A percentile compares a stretch with the other conserved stretches of the same genome.
Conservation (phyloP, 768 basidiomycete species). For the Lactifluus piperatus region DNA sequence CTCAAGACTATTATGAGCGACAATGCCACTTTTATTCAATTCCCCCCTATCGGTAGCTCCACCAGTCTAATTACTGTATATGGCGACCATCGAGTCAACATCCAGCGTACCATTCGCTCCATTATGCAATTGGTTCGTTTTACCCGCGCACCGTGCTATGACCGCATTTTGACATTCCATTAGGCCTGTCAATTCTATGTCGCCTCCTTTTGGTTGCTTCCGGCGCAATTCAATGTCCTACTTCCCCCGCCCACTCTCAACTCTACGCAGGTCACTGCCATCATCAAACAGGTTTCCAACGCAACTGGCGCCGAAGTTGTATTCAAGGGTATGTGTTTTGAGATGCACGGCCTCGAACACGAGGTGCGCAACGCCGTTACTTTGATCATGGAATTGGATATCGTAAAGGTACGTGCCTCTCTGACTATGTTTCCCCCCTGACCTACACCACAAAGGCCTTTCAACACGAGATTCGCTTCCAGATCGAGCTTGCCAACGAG, state of each 20-base stretch:
- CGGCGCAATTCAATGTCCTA: conserved; percentile 87
- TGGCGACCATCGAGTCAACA: conserved; percentile 89
- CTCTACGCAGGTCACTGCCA: conserved; percentile 68
- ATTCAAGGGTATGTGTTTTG: conserved; percentile 96
- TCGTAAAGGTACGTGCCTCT: conserved; percentile 62
- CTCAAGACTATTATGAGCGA: conserved; percentile 90
- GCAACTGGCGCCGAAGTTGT: conserved; percentile 89
- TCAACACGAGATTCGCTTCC: conserved; percentile 96
- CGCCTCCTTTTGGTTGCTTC: conserved; percentile 95
- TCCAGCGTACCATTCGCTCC: conserved; percentile 87
- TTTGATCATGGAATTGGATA: conserved; percentile 84
- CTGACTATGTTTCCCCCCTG: background rate
- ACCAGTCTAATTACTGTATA: conserved; percentile 90
- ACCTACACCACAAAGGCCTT: conserved; percentile 48
- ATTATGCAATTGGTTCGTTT: conserved; percentile 86
- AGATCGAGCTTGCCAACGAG: conserved; percentile 95
- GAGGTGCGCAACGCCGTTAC: conserved; percentile 81
- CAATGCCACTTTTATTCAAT: conserved; percentile 92
- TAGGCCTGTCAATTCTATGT: conserved; percentile 94
- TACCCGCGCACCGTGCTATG: background rate
- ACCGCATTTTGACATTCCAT: conserved; percentile 22
- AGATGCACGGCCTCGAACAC: conserved; percentile 89
- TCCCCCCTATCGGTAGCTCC: conserved; percentile 86
- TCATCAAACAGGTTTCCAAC: conserved; percentile 81
- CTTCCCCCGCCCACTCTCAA: conserved; percentile 77